Base-by-base conservation (phyloP, 2,329 filamentous ascomycete species). In the Pestalotiopsis sp. region DNA sequence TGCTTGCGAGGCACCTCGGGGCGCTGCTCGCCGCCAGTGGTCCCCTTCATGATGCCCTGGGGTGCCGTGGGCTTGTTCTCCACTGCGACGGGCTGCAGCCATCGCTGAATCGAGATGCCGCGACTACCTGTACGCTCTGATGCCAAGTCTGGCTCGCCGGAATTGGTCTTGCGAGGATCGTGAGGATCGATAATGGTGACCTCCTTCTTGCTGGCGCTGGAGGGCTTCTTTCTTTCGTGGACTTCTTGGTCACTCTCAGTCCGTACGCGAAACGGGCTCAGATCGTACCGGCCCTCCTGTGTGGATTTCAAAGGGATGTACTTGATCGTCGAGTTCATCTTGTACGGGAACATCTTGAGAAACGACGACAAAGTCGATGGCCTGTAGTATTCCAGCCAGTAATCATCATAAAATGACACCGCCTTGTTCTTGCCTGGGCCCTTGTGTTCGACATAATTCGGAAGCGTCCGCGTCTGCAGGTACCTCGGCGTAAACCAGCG, bases 361-460 rank as follows among this genome's bases (percentile, higher is more conserved):
- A 98, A 94, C 0, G 94, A 96, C 0, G 96, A 97, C 1, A 98
- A 83, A 0, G 93, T 93, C 7, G 93, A 87, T 0, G 96, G 96
- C 14, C 95, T 90, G 78, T 99, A 99, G 79, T 98, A 98, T 78
- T 99, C 96, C 7, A 96, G 85, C 96, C 96, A 99, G 80, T 97
- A 99, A 79, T 98, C 94, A 77, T 98, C 95, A 70, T 93, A 94
- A 69, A 87, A 89, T 3, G 85, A 82, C 3, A 92, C 81, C 6
- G 83, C 83, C 70, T 84, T 86, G 36, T 78, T 77, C 13, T 73
- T 72, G 7, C 77, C 72, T 25, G 83, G 79, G 45, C 80, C 78
- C 3, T 81, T 81, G 49, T 79, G 74, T 70, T 74, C 78, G 6
- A 81, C 77, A 38, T 78, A 80, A 12, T 86, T 84, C 4, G 90